Evolutionary conservation across 768 basidiomycete genomes (phyloP).

Genomic region (Boletus fagicola): DNA sequence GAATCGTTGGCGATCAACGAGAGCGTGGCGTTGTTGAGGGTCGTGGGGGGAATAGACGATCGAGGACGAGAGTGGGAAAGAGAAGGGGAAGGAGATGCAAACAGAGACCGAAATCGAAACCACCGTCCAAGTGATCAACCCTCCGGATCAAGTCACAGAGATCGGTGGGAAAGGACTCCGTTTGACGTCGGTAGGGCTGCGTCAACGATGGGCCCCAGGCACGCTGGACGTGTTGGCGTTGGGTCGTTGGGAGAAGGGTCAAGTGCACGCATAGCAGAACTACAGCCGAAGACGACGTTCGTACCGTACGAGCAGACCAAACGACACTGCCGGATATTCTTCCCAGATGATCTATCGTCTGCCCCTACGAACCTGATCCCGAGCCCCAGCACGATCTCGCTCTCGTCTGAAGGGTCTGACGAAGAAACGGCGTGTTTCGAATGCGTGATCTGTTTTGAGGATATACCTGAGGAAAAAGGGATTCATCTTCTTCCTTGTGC

Average conservation of each 20-base stretch:
- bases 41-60: constrained; percentile 40
- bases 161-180: background rate
- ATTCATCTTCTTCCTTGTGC: constrained; percentile 43
- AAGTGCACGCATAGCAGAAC: background rate
- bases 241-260: constrained; percentile 6
- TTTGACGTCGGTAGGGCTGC: background rate
- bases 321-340: constrained; percentile 29
- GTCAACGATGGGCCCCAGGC: background rate
- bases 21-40: constrained; percentile 45
- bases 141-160: constrained; percentile 1
- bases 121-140: background rate
- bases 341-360: constrained; percentile 13
- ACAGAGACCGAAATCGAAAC: background rate
- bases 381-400: background rate
- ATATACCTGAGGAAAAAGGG: constrained; percentile 38
- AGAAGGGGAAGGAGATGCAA: background rate
- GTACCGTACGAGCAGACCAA: constrained; percentile 21
- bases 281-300: constrained; percentile 1
- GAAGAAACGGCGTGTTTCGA: constrained; percentile 33
- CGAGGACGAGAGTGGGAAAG: constrained; percentile 20
- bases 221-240: background rate
- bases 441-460: constrained; percentile 59
- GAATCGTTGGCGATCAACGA: constrained; percentile 41
- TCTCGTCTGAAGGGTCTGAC: constrained; percentile 2
- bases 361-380: background rate